Base-by-base conservation (phyloP, 192 early-diverging fungal genomes). In the Podila clonocystis region DNA sequence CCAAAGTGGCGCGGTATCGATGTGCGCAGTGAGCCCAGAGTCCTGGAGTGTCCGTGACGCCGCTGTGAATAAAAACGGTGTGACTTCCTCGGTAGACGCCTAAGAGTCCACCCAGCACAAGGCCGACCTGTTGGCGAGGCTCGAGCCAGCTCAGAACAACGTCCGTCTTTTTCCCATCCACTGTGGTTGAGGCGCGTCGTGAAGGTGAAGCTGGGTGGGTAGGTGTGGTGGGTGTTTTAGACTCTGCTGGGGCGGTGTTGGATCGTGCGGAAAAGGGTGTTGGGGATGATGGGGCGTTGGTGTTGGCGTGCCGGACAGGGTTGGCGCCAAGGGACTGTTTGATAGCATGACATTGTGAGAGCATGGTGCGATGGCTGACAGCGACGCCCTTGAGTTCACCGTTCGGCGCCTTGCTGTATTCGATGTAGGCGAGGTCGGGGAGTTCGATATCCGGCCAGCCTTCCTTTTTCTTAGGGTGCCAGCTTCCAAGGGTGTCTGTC, bases 341-440 rank as follows among this genome's bases (percentile, higher is more conserved):
- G 72, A 85, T 85, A 34, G 75, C 84, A 20, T 74, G 73, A 61
- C 94, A 92, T 65, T 95, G 94, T 49, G 87, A 75, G 78, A 96
- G 89, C 38, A 96, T 89, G 2, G 92, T 89, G 20, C 88, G 82
- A 68, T 96, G 95, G 17, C 91, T 91, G 20, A 96, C 82, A 45
- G 90, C 88, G 24, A 95, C 92, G 45, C 95, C 95, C 82, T 96
- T 96, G 15, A 96, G 84, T 82, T 94, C 91, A 50, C 94, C 93
- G 67, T 92, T 92, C 9, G 90, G 91, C 63, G 91, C 91, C 68
- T 95, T 96, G 69, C 91, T 92, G 67, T 93, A 96, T 80, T 95
- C 94, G 48, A 96, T 90, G 64, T 95, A 96, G 9, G 95, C 95
- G 28, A 93, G 75, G 34, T 96, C 94, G 15, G 87, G 76, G 5